These are phyloP conservation scores for Alternaria triticina DNA, from an alignment of 2,329 filamentous ascomycete species.

Conservation along the genomic window DNA sequence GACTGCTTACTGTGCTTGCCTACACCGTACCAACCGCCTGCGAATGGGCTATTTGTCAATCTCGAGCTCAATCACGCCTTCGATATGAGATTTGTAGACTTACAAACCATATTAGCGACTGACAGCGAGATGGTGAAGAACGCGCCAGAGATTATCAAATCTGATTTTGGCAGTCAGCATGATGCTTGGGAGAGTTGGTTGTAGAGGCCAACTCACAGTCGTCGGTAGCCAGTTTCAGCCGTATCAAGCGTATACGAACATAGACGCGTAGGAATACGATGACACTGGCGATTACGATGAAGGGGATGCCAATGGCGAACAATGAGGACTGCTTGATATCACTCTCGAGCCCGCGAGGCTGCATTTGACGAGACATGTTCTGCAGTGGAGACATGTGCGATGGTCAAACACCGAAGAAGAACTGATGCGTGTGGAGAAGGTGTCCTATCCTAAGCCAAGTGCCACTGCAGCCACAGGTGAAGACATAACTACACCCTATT, in stretches of 20 bases:
- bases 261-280: neutral
- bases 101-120: neutral
- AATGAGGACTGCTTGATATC: neutral
- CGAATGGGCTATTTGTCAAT: neutral
- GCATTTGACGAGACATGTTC: neutral
- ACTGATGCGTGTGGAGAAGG: neutral
- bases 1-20: neutral
- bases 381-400: neutral
- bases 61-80: neutral
- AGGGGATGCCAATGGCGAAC: neutral
- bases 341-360: neutral
- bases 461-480: neutral
- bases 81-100: neutral
- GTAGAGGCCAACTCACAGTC: neutral
- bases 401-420: neutral
- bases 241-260: neutral
- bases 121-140: neutral
- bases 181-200: rapidly evolving
- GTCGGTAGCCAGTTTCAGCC: neutral
- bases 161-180: neutral
- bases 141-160: neutral
- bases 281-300: neutral
- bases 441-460: neutral
- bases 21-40: neutral
- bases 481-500: neutral